These are phyloP conservation scores for Anthostomella pinea DNA, from an alignment of 2,329 filamentous ascomycete genomes.

Conservation along the genomic window DNA sequence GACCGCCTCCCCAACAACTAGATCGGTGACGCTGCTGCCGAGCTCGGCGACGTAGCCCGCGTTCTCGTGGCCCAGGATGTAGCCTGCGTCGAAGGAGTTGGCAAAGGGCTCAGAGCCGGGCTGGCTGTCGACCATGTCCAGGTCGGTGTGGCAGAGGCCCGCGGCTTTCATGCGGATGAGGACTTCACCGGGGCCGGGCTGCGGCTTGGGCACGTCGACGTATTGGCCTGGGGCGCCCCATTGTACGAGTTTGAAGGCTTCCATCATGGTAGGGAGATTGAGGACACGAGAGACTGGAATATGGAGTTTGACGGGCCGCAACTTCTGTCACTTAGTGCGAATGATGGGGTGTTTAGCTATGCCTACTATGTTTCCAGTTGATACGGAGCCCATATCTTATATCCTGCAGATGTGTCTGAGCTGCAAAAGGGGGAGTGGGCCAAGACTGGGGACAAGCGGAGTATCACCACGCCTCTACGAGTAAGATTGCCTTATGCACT, in stretches of 20 bases:
- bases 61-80: constrained; percentile 20
- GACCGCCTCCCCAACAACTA: constrained; percentile 15
- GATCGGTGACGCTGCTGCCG: constrained; percentile 13
- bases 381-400: too few relatives aligned
- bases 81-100: constrained; percentile 14
- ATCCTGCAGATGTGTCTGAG: too few relatives aligned
- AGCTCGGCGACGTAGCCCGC: constrained; percentile 15
- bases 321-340: too few relatives aligned
- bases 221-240: constrained; percentile 20
- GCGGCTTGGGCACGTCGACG: constrained; percentile 13
- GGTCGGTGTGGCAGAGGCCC: constrained; percentile 19
- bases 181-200: constrained; percentile 15
- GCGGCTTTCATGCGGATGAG: constrained; percentile 21
- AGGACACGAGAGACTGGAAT: too few relatives aligned
- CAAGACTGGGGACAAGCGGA: too few relatives aligned
- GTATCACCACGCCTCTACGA: too few relatives aligned
- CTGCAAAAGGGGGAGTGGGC: too few relatives aligned
- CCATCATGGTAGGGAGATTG: constrained; percentile 16
- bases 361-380: too few relatives aligned
- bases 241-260: constrained; percentile 17
- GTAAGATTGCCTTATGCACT: too few relatives aligned
- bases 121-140: constrained; percentile 21
- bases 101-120: constrained; percentile 20
- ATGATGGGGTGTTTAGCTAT: too few relatives aligned
- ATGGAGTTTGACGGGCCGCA: too few relatives aligned